Evolutionary conservation across 768 basidiomycete species (phyloP).

Genomic region (Boletales sp.): DNA sequence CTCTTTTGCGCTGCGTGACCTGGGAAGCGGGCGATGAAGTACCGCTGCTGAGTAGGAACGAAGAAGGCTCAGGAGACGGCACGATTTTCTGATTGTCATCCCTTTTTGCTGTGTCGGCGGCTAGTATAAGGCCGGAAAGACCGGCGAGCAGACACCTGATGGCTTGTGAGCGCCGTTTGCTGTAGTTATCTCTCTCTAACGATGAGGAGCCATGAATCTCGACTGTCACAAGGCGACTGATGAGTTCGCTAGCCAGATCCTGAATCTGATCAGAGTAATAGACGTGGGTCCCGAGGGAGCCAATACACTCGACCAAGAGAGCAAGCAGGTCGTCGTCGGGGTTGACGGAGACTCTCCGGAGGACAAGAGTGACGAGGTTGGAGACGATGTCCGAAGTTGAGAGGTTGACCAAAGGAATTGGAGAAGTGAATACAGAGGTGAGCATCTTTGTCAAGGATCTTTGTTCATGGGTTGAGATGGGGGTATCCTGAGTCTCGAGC

Average conservation of each 20-base stretch:
- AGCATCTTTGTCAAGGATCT: constrained; percentile 73
- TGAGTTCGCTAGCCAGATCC: constrained; percentile 82
- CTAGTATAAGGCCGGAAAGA: constrained; percentile 64
- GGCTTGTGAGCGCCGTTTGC: constrained; percentile 54
- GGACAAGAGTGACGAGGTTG: constrained; percentile 68
- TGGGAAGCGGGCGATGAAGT: constrained; percentile 27
- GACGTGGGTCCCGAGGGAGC: constrained; percentile 84
- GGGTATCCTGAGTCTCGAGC: constrained; percentile 54
- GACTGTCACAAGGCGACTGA: constrained; percentile 66
- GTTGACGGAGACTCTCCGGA: constrained; percentile 64
- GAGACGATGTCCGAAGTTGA: constrained; percentile 88
- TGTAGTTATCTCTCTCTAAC: constrained; percentile 35
- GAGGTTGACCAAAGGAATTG: constrained; percentile 80
- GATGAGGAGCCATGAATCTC: constrained; percentile 59
- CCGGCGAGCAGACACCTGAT: constrained; percentile 68
- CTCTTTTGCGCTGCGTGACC: constrained; percentile 55
- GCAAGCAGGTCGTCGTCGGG: constrained; percentile 64
- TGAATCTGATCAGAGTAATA: constrained; percentile 97
- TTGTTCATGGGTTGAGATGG: constrained; percentile 47
- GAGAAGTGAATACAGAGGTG: constrained; percentile 76
- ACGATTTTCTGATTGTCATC: constrained; percentile 13
- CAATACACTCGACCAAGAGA: constrained; percentile 68
- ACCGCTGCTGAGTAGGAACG: constrained; percentile 24
- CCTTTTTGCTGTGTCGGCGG: constrained; percentile 46
- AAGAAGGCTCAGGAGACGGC: constrained; percentile 20